Percentiles rank a stretch among this genome's conserved stretches.
Conservation (phyloP, 306 rosid genomes). For the Vicia faba region DNA sequence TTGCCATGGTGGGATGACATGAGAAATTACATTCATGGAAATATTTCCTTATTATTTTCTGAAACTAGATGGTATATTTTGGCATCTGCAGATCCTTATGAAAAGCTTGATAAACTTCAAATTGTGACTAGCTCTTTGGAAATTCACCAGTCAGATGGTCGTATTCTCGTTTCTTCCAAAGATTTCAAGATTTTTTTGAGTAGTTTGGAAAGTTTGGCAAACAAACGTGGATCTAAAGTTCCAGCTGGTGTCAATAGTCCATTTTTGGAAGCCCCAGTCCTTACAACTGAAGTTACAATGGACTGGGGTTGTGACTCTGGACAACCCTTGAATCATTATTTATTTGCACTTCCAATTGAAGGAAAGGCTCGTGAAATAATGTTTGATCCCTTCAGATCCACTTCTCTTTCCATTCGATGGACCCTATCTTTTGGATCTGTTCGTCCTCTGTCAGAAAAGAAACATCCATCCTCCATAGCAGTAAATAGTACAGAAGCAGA, state of each 20-base stretch:
- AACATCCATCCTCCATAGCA: conserved; percentile 26
- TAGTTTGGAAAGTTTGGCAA: conserved; percentile 89
- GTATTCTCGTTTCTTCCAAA: conserved; percentile 52
- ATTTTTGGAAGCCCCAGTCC: conserved; percentile 68
- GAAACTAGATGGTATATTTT: conserved; percentile 66
- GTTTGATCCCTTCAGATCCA: conserved; percentile 92
- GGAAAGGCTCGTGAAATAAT: conserved; percentile 67
- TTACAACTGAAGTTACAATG: conserved; percentile 78
- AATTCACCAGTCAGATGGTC: conserved; percentile 92
- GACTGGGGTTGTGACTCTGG: conserved; percentile 95
- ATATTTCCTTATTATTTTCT: conserved; percentile 57
- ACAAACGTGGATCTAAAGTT: conserved; percentile 58
- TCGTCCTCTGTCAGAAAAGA: conserved; percentile 53
- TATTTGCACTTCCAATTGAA: conserved; percentile 80
- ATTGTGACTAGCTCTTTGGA: conserved; percentile 64
- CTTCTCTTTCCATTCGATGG: conserved; percentile 70
- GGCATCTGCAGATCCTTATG: conserved; percentile 89
- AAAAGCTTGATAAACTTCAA: conserved; percentile 82
- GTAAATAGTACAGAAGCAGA: conserved; percentile 43
- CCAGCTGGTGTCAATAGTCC: conserved; percentile 60
- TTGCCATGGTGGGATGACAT: conserved; percentile 99
- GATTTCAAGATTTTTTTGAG: conserved; percentile 67
- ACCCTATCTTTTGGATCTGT: conserved; percentile 60
- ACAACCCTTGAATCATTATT: conserved; percentile 72
- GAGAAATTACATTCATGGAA: conserved; percentile 93